phyloP scores from a whole-genome alignment of 2,329 filamentous ascomycete genomes.

The Claviceps sp. region DNA sequence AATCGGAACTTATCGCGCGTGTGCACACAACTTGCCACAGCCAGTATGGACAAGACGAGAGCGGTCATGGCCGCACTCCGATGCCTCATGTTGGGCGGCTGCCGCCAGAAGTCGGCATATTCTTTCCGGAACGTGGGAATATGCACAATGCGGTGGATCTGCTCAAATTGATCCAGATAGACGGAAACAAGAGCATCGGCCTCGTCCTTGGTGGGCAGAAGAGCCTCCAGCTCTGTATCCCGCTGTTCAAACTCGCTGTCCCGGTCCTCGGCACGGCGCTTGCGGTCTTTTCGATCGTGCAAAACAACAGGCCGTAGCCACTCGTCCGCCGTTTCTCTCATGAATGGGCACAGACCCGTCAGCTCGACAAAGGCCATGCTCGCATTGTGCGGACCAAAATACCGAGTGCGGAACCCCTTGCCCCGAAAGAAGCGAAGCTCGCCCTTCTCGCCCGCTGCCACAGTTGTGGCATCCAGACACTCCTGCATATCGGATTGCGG shows the following conservation, averaged over 20 bases:
- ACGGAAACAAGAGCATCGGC: conserved; percentile 34
- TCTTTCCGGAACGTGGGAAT: conserved; percentile 44
- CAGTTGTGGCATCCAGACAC: conserved; percentile 25
- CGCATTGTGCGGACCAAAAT: conserved; percentile 47
- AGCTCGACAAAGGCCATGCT: conserved; percentile 47
- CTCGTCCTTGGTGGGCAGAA: conserved; percentile 33
- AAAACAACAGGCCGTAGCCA: conserved; percentile 46
- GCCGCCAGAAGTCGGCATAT: conserved; percentile 42
- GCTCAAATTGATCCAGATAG: conserved; percentile 42
- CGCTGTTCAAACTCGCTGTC: conserved; percentile 34
- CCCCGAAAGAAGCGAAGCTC: conserved; percentile 45
- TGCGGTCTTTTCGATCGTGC: conserved; percentile 41
- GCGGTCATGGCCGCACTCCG: conserved; percentile 42
- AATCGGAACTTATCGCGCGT: conserved; percentile 37
- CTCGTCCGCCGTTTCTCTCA: conserved; percentile 49
- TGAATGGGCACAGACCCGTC: conserved; percentile 44
- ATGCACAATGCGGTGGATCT: conserved; percentile 44
- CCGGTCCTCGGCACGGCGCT: conserved; percentile 37
- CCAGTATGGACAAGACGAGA: conserved; percentile 45
- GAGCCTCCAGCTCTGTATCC: conserved; percentile 35
- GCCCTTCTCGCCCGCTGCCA: conserved; percentile 30
- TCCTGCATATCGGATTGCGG: conserved; percentile 25
- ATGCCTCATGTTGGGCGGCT: conserved; percentile 19
- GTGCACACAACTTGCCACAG: conserved; percentile 44
- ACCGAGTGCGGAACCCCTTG: conserved; percentile 46